A percentile compares a stretch with the other conserved stretches of the same genome.
These are phyloP conservation scores for Mortierella sp. DNA, from an alignment of 371 early-diverging fungal species.

Conservation along the genomic window DNA sequence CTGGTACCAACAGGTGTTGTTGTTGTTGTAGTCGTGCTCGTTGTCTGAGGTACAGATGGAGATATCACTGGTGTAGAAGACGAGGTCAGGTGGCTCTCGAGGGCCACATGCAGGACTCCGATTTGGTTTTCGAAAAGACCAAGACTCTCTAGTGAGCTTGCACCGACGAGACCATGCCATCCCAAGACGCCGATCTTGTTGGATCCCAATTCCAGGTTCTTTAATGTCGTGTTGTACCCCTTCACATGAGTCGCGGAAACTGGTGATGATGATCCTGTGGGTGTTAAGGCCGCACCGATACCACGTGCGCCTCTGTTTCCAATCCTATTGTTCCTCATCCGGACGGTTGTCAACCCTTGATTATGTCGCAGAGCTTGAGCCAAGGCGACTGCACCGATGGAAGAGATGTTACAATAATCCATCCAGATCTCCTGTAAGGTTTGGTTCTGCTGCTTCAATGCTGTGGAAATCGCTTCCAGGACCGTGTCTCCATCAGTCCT, in stretches of 20 bases:
- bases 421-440: conserved; percentile 60
- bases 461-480: conserved; percentile 47
- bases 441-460: conserved; percentile 48
- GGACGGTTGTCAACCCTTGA: conserved; percentile 54
- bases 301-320: conserved; percentile 61
- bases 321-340: conserved; percentile 64
- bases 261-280: not conserved
- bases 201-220: conserved; percentile 62
- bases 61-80: conserved; percentile 5
- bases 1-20: not conserved
- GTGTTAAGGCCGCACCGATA: conserved; percentile 45
- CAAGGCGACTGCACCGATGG: conserved; percentile 32
- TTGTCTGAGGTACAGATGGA: conserved; percentile 8
- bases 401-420: conserved; percentile 65
- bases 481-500: conserved; percentile 61
- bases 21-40: no score
- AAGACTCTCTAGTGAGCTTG: conserved; percentile 56
- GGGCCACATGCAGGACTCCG: conserved; percentile 55
- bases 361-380: conserved; percentile 37
- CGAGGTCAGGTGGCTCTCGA: conserved; percentile 30
- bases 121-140: conserved; percentile 66
- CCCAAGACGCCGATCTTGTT: conserved; percentile 59
- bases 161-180: conserved; percentile 57
- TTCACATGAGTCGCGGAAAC: not conserved
- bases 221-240: conserved; percentile 33